These are phyloP conservation scores for Aspergillus sp. DNA, from an alignment of 2,329 filamentous ascomycete species.

Conservation along the genomic window DNA sequence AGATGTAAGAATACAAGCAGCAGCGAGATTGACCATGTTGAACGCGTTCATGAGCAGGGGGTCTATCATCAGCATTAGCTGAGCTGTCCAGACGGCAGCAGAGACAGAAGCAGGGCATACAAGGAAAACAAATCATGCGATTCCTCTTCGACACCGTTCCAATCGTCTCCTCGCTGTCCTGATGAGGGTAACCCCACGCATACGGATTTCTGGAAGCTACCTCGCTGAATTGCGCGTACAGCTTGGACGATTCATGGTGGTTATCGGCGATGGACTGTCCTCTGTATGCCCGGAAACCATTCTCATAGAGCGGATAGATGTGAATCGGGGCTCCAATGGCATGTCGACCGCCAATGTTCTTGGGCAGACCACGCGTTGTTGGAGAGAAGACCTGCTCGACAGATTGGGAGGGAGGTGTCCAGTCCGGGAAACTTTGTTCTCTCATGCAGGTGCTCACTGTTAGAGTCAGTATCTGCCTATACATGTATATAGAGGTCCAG, in stretches of 20 bases:
- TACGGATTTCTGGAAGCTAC: slow-evolving; percentile 46
- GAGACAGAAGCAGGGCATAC: slow-evolving; percentile 32
- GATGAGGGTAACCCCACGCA: slow-evolving; percentile 51
- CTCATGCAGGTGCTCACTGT: slow-evolving; percentile 47
- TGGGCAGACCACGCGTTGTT: slow-evolving; percentile 39
- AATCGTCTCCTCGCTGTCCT: slow-evolving; percentile 45
- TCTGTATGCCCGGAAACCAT: slow-evolving; percentile 51
- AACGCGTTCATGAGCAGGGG: slow-evolving; percentile 64
- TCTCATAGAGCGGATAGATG: slow-evolving; percentile 60
- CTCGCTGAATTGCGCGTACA: slow-evolving; percentile 55
- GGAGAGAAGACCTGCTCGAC: slow-evolving; percentile 45
- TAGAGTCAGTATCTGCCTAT: slow-evolving; percentile 12
- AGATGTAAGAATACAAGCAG: slow-evolving; percentile 53
- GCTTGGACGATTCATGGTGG: slow-evolving; percentile 48
- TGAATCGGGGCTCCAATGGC: slow-evolving; percentile 57
- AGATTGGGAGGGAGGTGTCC: slow-evolving; percentile 44
- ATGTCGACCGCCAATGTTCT: slow-evolving; percentile 48
- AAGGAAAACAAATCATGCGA: slow-evolving; percentile 61
- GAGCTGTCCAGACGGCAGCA: background rate
- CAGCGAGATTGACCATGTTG: slow-evolving; percentile 59
- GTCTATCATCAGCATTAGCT: slow-evolving; percentile 36
- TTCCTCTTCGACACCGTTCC: slow-evolving; percentile 49
- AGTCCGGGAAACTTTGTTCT: slow-evolving; percentile 50
- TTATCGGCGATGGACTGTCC: slow-evolving; percentile 50
- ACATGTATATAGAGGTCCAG: background rate